Percentiles rank a stretch among this genome's conserved stretches.
Conservation (phyloP, 805 yeast genomes). For the Candida vaughaniae region DNA sequence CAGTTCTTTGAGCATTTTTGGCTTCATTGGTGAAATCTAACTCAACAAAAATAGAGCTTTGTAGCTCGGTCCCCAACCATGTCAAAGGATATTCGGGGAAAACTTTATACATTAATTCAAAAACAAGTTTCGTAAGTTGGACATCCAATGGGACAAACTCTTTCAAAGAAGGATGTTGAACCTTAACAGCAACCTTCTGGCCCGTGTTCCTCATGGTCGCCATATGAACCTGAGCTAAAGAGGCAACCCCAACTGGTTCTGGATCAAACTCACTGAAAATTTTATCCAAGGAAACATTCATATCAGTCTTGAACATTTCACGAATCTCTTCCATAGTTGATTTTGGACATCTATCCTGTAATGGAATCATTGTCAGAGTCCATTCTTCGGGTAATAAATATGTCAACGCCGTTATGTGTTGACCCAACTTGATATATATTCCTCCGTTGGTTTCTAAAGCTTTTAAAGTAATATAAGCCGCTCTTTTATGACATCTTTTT, state of each 20-base stretch:
- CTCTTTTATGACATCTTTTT: conserved; percentile 63
- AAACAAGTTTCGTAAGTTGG: conserved; percentile 71
- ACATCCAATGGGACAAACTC: conserved; percentile 92
- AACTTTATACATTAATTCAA: conserved; percentile 65
- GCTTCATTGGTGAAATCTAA: conserved; percentile 88
- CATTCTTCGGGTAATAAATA: conserved; percentile 89
- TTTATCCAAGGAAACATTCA: conserved; percentile 59
- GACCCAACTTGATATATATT: conserved; percentile 90
- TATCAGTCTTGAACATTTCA: conserved; percentile 65
- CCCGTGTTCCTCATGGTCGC: conserved; percentile 62
- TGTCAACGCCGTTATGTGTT: conserved; percentile 89
- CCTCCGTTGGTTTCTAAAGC: conserved; percentile 91
- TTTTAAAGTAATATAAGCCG: conserved; percentile 74
- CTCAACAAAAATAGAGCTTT: conserved; percentile 84
- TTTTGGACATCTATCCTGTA: conserved; percentile 87
- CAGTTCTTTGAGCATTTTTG: conserved; percentile 69
- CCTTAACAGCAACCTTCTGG: conserved; percentile 84
- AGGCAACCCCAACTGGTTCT: conserved; percentile 90
- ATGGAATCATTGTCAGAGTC: conserved; percentile 91
- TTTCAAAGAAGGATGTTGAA: conserved; percentile 86
- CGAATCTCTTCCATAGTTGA: conserved; percentile 70
- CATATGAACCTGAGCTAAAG: conserved; percentile 91
- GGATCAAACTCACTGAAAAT: conserved; percentile 65
- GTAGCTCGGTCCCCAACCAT: conserved; percentile 95
- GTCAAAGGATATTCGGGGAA: conserved; percentile 93